phyloP scores from a whole-genome alignment of 768 basidiomycete species.

The Daedaleopsis sinensis region DNA sequence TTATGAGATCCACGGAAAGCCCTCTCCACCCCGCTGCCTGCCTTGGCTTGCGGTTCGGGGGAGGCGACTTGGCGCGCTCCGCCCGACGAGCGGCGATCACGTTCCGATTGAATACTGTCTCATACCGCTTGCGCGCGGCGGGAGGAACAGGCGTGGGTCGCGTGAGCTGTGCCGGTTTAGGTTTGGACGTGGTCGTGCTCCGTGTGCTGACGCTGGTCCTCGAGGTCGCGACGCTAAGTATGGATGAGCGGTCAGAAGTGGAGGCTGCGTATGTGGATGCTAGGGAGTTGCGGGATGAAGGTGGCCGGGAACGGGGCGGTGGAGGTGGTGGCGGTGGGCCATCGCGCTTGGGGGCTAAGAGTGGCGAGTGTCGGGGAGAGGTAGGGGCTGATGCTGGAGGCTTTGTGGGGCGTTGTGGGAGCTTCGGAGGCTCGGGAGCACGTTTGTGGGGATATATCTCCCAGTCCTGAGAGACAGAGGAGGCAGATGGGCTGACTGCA shows the following conservation, averaged over 20 bases:
- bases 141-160: conserved; percentile 72
- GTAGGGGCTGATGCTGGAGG: conserved; percentile 15
- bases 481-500: conserved; percentile 54
- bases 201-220: conserved; percentile 38
- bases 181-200: conserved; percentile 25
- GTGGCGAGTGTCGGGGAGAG: conserved; percentile 21
- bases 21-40: conserved; percentile 78
- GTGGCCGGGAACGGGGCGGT: conserved; percentile 27
- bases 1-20: conserved; percentile 67
- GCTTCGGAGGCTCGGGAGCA: conserved; percentile 31
- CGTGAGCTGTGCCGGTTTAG: conserved; percentile 36
- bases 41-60: conserved; percentile 44
- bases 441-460: conserved; percentile 19
- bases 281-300: conserved; percentile 42
- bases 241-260: conserved; percentile 67
- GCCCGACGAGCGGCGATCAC: conserved; percentile 50
- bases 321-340: conserved; percentile 26
- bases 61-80: conserved; percentile 20
- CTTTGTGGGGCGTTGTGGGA: conserved; percentile 30
- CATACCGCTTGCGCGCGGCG: conserved; percentile 66
- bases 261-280: conserved; percentile 26
- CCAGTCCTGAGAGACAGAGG: conserved; percentile 36
- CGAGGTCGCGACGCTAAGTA: conserved; percentile 48
- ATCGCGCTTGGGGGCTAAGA: conserved; percentile 17
- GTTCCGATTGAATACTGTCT: conserved; percentile 65